These are phyloP conservation scores for Diaporthe citri DNA, from an alignment of 2,329 filamentous ascomycete genomes.

Conservation along the genomic window DNA sequence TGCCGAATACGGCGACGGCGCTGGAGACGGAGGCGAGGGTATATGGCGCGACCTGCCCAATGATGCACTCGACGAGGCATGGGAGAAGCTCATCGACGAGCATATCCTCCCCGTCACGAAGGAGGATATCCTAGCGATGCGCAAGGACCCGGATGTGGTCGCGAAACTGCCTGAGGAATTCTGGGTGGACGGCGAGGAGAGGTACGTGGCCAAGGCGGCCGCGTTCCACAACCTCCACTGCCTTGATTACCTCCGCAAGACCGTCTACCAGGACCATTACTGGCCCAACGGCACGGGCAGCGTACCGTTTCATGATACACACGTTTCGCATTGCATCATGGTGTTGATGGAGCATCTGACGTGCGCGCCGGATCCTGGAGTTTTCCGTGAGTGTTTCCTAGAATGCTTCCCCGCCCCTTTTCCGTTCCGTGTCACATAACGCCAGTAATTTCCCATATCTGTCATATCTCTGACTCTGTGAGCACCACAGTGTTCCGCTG, in stretches of 20 bases:
- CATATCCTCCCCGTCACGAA: neutral
- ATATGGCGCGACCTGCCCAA: neutral
- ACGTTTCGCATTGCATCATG: neutral
- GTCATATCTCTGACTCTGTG: accelerated
- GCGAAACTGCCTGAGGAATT: neutral
- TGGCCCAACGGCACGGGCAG: neutral
- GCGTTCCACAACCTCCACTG: slow-evolving; percentile 31
- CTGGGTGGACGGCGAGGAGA: neutral
- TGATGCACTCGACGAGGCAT: neutral
- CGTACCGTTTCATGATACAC: neutral
- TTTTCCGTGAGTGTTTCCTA: neutral
- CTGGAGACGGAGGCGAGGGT: neutral
- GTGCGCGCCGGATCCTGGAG: neutral
- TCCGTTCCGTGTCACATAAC: accelerated
- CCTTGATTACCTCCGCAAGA: slow-evolving; percentile 15
- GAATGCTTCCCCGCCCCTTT: too few relatives aligned
- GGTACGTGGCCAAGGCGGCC: neutral
- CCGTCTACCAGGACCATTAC: slow-evolving; percentile 4
- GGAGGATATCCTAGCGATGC: neutral
- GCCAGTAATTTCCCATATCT: accelerated
- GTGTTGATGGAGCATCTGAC: neutral
- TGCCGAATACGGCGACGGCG: neutral
- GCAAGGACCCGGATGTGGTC: neutral
- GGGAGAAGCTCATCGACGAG: neutral
- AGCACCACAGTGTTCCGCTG: neutral